Evolutionary conservation across 306 rosid species (phyloP), one percentile per base, ranked within the genome.

Genomic region (Alnus rubra): DNA sequence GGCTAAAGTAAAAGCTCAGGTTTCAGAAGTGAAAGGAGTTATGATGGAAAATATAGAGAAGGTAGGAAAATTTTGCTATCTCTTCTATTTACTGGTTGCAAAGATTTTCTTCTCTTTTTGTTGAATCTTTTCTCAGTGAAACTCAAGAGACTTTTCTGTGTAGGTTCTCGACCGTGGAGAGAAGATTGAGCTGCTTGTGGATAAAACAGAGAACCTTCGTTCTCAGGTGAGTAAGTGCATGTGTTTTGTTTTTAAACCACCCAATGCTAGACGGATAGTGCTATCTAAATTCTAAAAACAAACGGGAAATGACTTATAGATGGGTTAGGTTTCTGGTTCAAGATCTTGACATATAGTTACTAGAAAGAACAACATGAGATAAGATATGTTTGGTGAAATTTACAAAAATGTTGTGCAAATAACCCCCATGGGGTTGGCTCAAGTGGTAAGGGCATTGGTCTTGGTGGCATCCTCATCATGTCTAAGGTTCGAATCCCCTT

Each of bases 41-140:
- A 95, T 95, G 99, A 93, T 95, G 99, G 99, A 95, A 80, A 95
- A 95, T 81, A 95, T 95, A 74, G 99, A 93, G 79, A 93, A 95
- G 96, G 98, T 80, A 77, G 68, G 71, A 56, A 10, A 28, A 28
- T 8, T 14, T 2, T 74, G 23, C 62, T 28, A 3, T 59, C 65
- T 59, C 65, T 23, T 59, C 65, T 4, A 9, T 59, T 59, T 74
- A 2, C 39, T 23, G 9, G 12, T 74, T 75, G 54, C 53, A 23
- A 23, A 59, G 5, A 9, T 59, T 28, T 1, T 28, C 12, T 59
- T 9, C 37, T 59, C 33, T 59, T 59, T 59, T 53, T 3, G 65
- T 59, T 28, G 37, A 59, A 59, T 23, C 37, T 3, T 9, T 59
- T 28, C 3, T 28, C 14, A 1, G 14, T 59, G 65, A 10, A 3